Percentiles rank a stretch among this genome's conserved stretches.
phyloP scores from a whole-genome alignment of 2,329 filamentous ascomycete species.

The Aplosporella prunicola region DNA sequence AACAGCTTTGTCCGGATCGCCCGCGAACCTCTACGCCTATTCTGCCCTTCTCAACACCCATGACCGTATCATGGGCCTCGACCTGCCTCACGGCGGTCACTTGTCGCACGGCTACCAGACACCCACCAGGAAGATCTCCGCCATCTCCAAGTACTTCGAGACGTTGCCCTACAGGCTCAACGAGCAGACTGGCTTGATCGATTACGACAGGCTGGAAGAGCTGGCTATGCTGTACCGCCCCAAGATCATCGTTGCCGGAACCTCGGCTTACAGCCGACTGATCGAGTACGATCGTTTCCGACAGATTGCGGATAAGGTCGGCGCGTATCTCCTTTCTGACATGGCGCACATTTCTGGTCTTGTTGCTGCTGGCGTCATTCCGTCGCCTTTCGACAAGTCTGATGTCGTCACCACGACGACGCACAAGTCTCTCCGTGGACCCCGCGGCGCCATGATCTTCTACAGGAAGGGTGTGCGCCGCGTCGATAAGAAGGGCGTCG shows the following conservation, averaged over 20 bases:
- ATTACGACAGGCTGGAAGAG: conserved; percentile 89
- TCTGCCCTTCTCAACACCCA: conserved; percentile 87
- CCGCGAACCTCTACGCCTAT: conserved; percentile 74
- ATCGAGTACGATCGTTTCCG: conserved; percentile 97
- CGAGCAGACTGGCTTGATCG: conserved; percentile 86
- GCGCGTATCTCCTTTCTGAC: conserved; percentile 90
- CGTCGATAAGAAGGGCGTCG: conserved; percentile 81
- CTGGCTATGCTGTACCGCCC: conserved; percentile 86
- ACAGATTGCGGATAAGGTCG: conserved; percentile 85
- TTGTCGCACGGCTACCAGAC: conserved; percentile 97
- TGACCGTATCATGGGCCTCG: conserved; percentile 92
- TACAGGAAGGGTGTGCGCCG: conserved; percentile 94
- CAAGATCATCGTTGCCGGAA: conserved; percentile 92
- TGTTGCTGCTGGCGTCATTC: conserved; percentile 85
- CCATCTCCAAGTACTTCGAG: conserved; percentile 98
- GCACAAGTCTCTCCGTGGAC: conserved; percentile 96
- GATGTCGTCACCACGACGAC: conserved; percentile 98
- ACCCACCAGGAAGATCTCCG: conserved; percentile 73
- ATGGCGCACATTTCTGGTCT: conserved; percentile 99
- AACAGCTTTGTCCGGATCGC: conserved; percentile 67
- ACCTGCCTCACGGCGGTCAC: conserved; percentile 92
- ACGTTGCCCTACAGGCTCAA: conserved; percentile 93
- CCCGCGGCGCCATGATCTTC: conserved; percentile 99
- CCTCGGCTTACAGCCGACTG: conserved; percentile 93
- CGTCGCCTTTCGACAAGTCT: conserved; percentile 82